These are phyloP conservation scores for Eucalyptus sideroxylon DNA, from an alignment of 345 rosid genomes.

Conservation along the genomic window DNA sequence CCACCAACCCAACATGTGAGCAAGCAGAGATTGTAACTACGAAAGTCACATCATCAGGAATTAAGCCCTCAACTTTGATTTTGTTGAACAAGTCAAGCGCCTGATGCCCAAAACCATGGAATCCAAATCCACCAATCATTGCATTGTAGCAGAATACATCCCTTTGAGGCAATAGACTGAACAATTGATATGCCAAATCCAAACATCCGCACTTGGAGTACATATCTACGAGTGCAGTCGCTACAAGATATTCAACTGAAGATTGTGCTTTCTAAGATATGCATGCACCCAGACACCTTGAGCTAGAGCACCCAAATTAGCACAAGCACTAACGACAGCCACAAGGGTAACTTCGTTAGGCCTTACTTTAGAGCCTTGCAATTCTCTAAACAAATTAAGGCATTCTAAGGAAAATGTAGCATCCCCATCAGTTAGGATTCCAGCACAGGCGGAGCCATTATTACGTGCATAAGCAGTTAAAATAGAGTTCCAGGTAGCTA, in stretches of 20 bases:
- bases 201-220: slow-evolving; percentile 37
- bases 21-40: slow-evolving; percentile 42
- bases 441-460: not conserved
- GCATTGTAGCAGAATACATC: slow-evolving; percentile 40
- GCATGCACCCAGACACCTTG: slow-evolving; percentile 51
- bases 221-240: slow-evolving; percentile 30
- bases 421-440: not conserved
- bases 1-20: slow-evolving; percentile 50
- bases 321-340: slow-evolving; percentile 43
- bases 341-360: slow-evolving; percentile 61
- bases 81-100: slow-evolving; percentile 23
- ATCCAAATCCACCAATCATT: slow-evolving; percentile 45
- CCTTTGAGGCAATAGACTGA: slow-evolving; percentile 29
- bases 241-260: slow-evolving; percentile 37
- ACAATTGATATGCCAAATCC: slow-evolving; percentile 26
- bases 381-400: slow-evolving; percentile 22
- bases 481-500: slow-evolving; percentile 52
- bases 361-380: slow-evolving; percentile 25
- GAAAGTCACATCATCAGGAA: slow-evolving; percentile 43
- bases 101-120: slow-evolving; percentile 34
- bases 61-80: slow-evolving; percentile 20
- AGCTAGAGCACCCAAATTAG: slow-evolving; percentile 31
- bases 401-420: slow-evolving; percentile 1
- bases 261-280: slow-evolving; percentile 22
- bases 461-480: slow-evolving; percentile 34